Evolutionary conservation across 139 green algal species (phyloP), one percentile per base, ranked within the genome.

Genomic region (Chlorella sp.): DNA sequence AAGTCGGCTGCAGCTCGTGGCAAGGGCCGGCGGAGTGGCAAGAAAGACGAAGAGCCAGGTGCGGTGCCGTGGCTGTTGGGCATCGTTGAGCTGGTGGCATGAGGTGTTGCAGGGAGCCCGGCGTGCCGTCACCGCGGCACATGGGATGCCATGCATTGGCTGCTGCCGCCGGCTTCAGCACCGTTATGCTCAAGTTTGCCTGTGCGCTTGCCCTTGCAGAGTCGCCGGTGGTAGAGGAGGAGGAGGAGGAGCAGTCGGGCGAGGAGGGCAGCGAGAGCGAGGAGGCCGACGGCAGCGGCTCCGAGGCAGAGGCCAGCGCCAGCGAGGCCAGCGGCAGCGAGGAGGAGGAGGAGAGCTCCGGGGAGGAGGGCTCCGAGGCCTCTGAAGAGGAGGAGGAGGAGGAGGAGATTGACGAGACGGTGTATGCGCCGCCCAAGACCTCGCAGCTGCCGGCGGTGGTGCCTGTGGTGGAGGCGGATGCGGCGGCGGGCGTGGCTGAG

Each of bases 381-480:
- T 46, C n/a, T 8, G 30, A 28, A 20, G 46, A 86, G 16, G 77
- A 83, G 26, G 77, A 83, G 77, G 77, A 86, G 16, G 77, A 83
- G 38, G 56, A 72, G 40, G 77, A 83, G 40, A 74, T 83, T 44
- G 77, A 83, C 26, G 32, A 69, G 11, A 79, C 68, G 1, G 19
- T 85, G 7, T 69, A 85, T 22, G 65, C 70, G 19, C 48, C 48
- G 28, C 84, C 75, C 58, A 73, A 51, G n/a, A 62, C 70, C 38
- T 30, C 84, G 28, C 40, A 43, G 26, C 73, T 83, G 56, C 77
- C 77, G 2, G 38, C 40, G 9, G 28, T 58, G 38, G 77, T 73
- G 40, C 1, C 60, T 0, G 44, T 83, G 8, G 36, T 76, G 32
- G 79, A 84, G 65, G 64, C 40, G 22, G 79, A 84, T 24, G 44